Evolutionary conservation across 805 yeast genomes (phyloP).

Genomic region (Candida ovalis): DNA sequence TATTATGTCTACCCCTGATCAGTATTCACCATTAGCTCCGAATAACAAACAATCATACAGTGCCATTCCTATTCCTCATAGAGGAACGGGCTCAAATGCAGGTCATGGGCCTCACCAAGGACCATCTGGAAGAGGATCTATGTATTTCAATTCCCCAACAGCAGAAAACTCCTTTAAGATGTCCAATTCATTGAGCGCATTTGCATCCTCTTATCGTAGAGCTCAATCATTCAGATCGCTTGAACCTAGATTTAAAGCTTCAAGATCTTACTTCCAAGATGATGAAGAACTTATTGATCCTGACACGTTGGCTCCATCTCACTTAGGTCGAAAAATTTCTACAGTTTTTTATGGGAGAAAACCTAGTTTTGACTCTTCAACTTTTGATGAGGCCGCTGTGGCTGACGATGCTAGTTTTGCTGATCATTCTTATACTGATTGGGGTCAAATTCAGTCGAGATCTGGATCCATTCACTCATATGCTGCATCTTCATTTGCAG

Average conservation of each 20-base stretch:
- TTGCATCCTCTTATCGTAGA: conserved; percentile 74
- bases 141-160: conserved; percentile 35
- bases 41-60: conserved; percentile 8
- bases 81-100: conserved; percentile 14
- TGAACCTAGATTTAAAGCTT: conserved; percentile 52
- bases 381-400: conserved; percentile 35
- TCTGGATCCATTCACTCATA: conserved; percentile 27
- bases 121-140: conserved; percentile 5
- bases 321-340: conserved; percentile 61
- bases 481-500: conserved; percentile 17
- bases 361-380: conserved; percentile 20
- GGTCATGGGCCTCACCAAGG: neutral
- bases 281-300: conserved; percentile 69
- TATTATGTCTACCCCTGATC: conserved; percentile 4
- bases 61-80: conserved; percentile 25
- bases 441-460: conserved; percentile 19
- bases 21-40: conserved; percentile 8
- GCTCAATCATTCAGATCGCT: conserved; percentile 66
- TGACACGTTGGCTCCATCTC: conserved; percentile 60
- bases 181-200: conserved; percentile 71
- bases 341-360: conserved; percentile 35
- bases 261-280: conserved; percentile 60
- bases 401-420: conserved; percentile 40
- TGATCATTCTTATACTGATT: conserved; percentile 28
- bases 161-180: conserved; percentile 48